Evolutionary conservation across 306 rosid species (phyloP).

Genomic region (Oemleria cerasiformis): DNA sequence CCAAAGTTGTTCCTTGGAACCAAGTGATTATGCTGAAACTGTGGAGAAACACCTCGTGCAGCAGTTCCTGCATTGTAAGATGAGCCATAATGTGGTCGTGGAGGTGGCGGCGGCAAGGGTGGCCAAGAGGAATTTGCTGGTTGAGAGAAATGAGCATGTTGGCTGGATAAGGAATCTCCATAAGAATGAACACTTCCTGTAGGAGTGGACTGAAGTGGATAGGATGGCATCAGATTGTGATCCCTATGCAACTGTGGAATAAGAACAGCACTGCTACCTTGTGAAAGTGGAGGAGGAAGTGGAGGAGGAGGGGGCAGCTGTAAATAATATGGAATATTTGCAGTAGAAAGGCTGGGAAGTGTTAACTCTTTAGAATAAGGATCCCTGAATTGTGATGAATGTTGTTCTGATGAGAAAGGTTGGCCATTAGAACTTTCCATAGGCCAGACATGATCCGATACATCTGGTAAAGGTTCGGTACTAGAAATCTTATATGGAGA

Average conservation of each 20-base stretch:
- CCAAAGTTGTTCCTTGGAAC: slow-evolving; percentile 44
- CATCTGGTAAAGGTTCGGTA: slow-evolving; percentile 29
- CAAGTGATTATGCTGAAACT: slow-evolving; percentile 50
- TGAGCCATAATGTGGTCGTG: slow-evolving; percentile 40
- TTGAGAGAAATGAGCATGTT: slow-evolving; percentile 44
- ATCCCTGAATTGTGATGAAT: slow-evolving; percentile 33
- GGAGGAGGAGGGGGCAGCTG: slow-evolving; percentile 49
- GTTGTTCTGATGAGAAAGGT: slow-evolving; percentile 35
- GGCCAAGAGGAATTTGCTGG: slow-evolving; percentile 51
- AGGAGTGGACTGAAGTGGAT: slow-evolving; percentile 49
- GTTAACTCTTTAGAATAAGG: slow-evolving; percentile 42
- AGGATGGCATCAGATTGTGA: slow-evolving; percentile 41
- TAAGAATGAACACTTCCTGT: slow-evolving; percentile 45
- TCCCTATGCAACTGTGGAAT: slow-evolving; percentile 43
- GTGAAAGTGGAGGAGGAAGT: slow-evolving; percentile 45
- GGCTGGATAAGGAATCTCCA: slow-evolving; percentile 37
- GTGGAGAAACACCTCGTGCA: slow-evolving; percentile 41
- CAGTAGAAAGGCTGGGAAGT: slow-evolving; percentile 32
- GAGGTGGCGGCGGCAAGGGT: slow-evolving; percentile 49
- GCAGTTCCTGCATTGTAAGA: slow-evolving; percentile 38
- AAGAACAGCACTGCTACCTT: slow-evolving; percentile 44
- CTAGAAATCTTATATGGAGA: slow-evolving; percentile 42
- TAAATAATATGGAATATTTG: slow-evolving; percentile 31
- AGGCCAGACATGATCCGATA: slow-evolving; percentile 37
- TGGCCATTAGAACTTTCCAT: slow-evolving; percentile 37